Percentiles rank a stretch among this genome's conserved stretches.
These are phyloP conservation scores for Phytopythium ostracodes DNA, from an alignment of 352 stramenopile species.

Conservation along the genomic window DNA sequence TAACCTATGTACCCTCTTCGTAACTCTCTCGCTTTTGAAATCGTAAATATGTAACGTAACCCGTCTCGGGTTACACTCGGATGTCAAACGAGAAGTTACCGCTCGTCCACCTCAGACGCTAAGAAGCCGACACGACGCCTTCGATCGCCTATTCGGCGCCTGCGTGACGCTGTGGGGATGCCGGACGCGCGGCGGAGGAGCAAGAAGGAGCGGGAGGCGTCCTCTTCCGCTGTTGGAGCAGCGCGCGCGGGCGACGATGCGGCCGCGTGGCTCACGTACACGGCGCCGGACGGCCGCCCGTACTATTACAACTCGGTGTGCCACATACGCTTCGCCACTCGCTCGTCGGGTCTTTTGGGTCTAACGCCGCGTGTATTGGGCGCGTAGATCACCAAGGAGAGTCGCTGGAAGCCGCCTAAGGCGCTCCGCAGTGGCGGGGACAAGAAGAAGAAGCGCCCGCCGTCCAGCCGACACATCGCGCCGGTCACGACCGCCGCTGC, in stretches of 20 bases:
- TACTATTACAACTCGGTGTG: conserved; percentile 63
- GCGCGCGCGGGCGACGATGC: conserved; percentile 8
- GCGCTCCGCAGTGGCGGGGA: conserved; percentile 11
- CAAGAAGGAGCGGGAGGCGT: neutral
- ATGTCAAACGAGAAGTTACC: too few relatives aligned
- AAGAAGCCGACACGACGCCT: too few relatives aligned
- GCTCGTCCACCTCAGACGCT: too few relatives aligned
- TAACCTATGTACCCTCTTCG: too few relatives aligned
- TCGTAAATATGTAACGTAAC: too few relatives aligned
- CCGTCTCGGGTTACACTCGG: too few relatives aligned
- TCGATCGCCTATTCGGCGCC: too few relatives aligned
- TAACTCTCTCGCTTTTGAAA: too few relatives aligned
- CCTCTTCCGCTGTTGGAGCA: neutral
- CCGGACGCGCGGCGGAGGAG: neutral
- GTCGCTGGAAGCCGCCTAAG: conserved; percentile 50
- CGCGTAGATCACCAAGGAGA: conserved; percentile 44
- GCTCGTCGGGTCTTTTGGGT: neutral
- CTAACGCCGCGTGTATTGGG: neutral
- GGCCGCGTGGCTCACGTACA: conserved; percentile 48
- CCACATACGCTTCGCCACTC: neutral
- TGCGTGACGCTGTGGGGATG: neutral
- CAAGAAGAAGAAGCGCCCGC: conserved; percentile 11
- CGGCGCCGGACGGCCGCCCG: conserved; percentile 44
- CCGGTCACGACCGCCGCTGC: neutral
- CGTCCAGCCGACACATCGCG: conserved; percentile 3